phyloP scores from a whole-genome alignment of 768 basidiomycete genomes.

The Trametes cinnabarina region DNA sequence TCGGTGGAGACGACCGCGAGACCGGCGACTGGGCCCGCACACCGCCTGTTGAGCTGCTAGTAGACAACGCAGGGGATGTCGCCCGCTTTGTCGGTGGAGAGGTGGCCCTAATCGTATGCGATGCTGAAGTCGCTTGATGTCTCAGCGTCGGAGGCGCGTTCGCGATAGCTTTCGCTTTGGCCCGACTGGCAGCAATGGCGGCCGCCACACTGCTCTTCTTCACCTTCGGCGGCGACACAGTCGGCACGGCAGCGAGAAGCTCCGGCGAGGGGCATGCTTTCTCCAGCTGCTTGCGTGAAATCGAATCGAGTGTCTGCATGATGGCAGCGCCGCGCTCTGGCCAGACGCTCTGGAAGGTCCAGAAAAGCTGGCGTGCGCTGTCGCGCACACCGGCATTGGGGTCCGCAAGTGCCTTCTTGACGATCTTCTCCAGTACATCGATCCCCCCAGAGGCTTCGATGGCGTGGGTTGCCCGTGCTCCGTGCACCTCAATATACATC shows the following conservation, averaged over 20 bases:
- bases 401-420: slow-evolving; percentile 76
- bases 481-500: slow-evolving; percentile 73
- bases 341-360: slow-evolving; percentile 80
- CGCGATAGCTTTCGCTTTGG: slow-evolving; percentile 82
- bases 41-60: slow-evolving; percentile 25
- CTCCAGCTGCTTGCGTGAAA: slow-evolving; percentile 79
- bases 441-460: slow-evolving; percentile 71
- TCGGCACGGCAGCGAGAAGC: slow-evolving; percentile 33
- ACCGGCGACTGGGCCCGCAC: slow-evolving; percentile 25
- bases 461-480: slow-evolving; percentile 51
- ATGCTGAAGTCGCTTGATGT: slow-evolving; percentile 77
- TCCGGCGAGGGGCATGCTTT: slow-evolving; percentile 72
- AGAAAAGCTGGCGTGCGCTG: slow-evolving; percentile 67
- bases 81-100: slow-evolving; percentile 41
- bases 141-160: slow-evolving; percentile 75
- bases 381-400: slow-evolving; percentile 79
- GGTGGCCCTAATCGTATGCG: slow-evolving; percentile 49
- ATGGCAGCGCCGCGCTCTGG: slow-evolving; percentile 62
- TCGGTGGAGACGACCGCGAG: slow-evolving; percentile 18
- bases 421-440: slow-evolving; percentile 68
- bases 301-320: slow-evolving; percentile 63
- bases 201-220: slow-evolving; percentile 86
- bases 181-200: slow-evolving; percentile 85
- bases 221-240: slow-evolving; percentile 49
- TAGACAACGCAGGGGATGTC: slow-evolving; percentile 38